Evolutionary conservation across 208 protist species (phyloP).

Genomic region (Leishmania amazonensis): DNA sequence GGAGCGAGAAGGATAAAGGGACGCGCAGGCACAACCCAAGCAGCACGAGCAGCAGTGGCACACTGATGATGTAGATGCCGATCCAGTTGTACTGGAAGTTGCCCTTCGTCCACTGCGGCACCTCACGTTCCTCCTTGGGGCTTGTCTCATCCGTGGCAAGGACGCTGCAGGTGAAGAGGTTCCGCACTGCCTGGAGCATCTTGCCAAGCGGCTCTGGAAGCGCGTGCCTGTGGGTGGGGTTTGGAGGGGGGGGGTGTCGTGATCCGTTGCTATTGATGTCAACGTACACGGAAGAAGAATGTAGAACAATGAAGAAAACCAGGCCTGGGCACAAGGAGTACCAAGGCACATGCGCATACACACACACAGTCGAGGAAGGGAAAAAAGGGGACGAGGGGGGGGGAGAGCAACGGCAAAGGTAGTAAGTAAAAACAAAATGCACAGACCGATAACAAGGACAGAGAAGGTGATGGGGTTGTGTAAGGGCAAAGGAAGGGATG

Average conservation of each 20-base stretch:
- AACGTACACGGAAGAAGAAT: background rate
- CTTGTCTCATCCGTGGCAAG: conserved; percentile 6
- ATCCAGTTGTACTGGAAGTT: conserved; percentile 58
- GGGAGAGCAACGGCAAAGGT: background rate
- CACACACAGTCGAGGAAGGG: background rate
- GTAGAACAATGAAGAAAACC: background rate
- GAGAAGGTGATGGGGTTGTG: background rate
- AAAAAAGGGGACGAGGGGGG: background rate
- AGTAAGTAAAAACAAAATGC: background rate
- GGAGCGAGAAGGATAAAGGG: conserved; percentile 22
- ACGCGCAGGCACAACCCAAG: conserved; percentile 29
- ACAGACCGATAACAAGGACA: background rate
- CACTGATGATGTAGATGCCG: conserved; percentile 35
- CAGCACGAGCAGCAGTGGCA: conserved; percentile 29
- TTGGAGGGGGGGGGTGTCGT: background rate
- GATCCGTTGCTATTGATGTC: background rate
- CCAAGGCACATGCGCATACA: background rate
- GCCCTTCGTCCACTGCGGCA: conserved; percentile 45
- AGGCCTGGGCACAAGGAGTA: background rate
- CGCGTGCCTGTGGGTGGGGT: background rate
- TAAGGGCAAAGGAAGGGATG: background rate
- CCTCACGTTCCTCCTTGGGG: conserved; percentile 37
- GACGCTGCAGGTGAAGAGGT: conserved; percentile 13
- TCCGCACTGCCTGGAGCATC: background rate
- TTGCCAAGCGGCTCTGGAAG: background rate